Percentiles rank a stretch among this genome's conserved stretches.
Evolutionary conservation across 2,329 filamentous ascomycete genomes (phyloP).

Genomic region (Neodidymelliopsis sp.): DNA sequence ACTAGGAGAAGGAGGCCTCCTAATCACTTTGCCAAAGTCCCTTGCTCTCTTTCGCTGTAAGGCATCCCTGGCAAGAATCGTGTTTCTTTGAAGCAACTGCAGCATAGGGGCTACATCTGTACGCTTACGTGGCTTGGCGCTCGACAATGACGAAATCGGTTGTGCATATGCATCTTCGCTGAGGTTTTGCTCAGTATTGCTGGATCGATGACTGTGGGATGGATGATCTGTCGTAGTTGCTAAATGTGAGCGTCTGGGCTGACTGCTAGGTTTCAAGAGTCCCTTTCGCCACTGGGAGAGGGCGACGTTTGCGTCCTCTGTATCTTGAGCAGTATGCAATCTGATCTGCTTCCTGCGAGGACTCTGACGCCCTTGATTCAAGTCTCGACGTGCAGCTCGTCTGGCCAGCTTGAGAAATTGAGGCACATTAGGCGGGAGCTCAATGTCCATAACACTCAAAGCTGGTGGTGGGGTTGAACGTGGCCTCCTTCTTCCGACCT

Average conservation of each 20-base stretch:
- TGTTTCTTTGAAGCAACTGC: constrained; percentile 20
- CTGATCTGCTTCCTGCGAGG: constrained; percentile 61
- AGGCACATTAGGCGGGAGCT: constrained; percentile 52
- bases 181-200: neutral
- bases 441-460: constrained; percentile 62
- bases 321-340: constrained; percentile 61
- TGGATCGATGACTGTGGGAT: constrained; percentile 12
- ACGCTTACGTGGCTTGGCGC: neutral
- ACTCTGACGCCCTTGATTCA: constrained; percentile 60
- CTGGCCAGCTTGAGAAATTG: constrained; percentile 65
- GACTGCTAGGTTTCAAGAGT: constrained; percentile 31
- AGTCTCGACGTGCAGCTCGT: constrained; percentile 58
- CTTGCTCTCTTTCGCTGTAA: constrained; percentile 3
- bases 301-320: constrained; percentile 60
- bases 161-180: neutral
- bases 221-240: constrained; percentile 28
- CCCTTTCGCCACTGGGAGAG: constrained; percentile 62
- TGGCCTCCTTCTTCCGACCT: constrained; percentile 19
- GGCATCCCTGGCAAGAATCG: neutral
- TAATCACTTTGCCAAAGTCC: neutral
- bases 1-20: neutral
- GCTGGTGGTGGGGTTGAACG: constrained; percentile 29
- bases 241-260: constrained; percentile 25
- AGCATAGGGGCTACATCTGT: constrained; percentile 16
- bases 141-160: neutral